Base-by-base conservation (phyloP, 805 yeast species). In the Nakazawaea molendinolei region DNA sequence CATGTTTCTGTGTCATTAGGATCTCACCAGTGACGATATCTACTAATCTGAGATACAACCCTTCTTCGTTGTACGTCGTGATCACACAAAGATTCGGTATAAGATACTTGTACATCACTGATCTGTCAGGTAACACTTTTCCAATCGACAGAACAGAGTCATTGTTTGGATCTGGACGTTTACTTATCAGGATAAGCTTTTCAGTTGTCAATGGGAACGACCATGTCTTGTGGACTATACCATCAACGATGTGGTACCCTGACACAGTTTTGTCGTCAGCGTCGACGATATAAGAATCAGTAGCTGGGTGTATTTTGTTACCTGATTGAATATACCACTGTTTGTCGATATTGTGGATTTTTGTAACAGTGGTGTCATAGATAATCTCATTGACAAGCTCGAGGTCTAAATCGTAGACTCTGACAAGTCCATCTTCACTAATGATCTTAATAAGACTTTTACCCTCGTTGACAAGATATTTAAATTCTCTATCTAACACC, bases 101-200 rank as follows among this genome's bases (percentile, higher is more conserved):
- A 41, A 89, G 59, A 53, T 82, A 89, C 56, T 90, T 92, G 71
- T 89, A 86, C 26, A 86, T 58, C 1, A 86, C 90, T 1, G 79
- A 65, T 51, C 86, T 71, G 46, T 82, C 78, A 15, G 80, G 79
- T 20, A 83, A 58, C 0, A 82, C 73, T 18, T 73, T 67, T 7
- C 95, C 97, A 32, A 79, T 53, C 10, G 80, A 79, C 0, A 80
- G 76, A 4, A 69, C 60, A 9, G 52, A 47, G 14, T 63, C 70
- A 10, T 55, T 57, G 8, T 52, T 53, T 3, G 60, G 57, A 30
- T 61, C 62, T 10, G 7, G 24, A 38, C 74, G 65, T 2, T 53
- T 28, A 0, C 66, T 60, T 22, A 33, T 17, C 8, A 13, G 12
- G 16, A 36, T n/a, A 33, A 12, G 32, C 25, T 10, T 17, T 7